Evolutionary conservation across 164 flowering plant genomes (phyloP), one percentile per base, ranked within the genome.

Genomic region (Buxus sempervirens): DNA sequence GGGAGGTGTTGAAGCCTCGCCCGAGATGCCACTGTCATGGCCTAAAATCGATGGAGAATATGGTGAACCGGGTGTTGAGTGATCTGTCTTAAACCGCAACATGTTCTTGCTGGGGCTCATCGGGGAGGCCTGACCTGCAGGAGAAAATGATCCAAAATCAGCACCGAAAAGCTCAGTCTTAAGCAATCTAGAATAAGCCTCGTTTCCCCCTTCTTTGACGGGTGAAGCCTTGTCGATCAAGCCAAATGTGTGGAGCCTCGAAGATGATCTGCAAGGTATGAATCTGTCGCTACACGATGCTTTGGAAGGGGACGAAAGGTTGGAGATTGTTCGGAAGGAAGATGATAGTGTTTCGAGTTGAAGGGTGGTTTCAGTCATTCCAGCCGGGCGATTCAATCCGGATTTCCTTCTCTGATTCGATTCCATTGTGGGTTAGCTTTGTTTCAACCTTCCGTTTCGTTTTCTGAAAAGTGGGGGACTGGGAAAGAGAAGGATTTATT

Each of bases 261-360:
- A 95, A 16, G 98, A 85, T 0, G 99, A 88, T 78, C 99, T 78
- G 80, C 97, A 90, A 0, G 99, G 99, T 26, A 95, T 95, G 80
- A 95, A 95, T 71, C 99, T 72, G 67, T 95, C 99, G 55, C 99
- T 89, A 75, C 88, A 87, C 19, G 82, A 73, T 0, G 86, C 62
- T 54, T 86, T 86, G 1, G 89, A 85, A 0, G 93, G 82, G 1
- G 94, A 80, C 2, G 90, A 78, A 18, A 86, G 55, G 66, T 77
- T 87, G 0, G 91, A 80, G 26, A 84, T 73, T 5, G 84, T 63
- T 20, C 87, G 74, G 26, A 76, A 63, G 3, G 88, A 70, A 13
- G 78, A 58, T 10, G 88, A 75, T 36, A 79, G 69, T 0, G 88
- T 76, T 0, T 91, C 86, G 0, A 92, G 89, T 19, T 83, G 86